Evolutionary conservation across 192 early-diverging fungal genomes (phyloP), one percentile per base, ranked within the genome.

Genomic region (Coemansia sp.): DNA sequence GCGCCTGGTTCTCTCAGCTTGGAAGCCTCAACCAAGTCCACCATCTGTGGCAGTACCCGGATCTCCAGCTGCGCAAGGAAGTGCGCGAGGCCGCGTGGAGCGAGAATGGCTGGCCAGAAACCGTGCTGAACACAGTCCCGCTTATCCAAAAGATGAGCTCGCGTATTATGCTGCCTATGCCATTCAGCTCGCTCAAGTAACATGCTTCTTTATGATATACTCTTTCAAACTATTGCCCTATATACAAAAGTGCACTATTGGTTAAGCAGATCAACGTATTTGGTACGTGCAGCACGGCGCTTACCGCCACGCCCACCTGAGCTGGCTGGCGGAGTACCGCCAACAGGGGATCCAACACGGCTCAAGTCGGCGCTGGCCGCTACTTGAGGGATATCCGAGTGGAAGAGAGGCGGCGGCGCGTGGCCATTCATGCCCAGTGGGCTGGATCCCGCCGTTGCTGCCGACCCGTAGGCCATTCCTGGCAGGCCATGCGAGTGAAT

Each of bases 1-100:
- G 96, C 15, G 96, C 95, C 5, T 98, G 96, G 96, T 98, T 98
- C 76, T 92, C 89, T 47, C 96, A 98, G 84, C 86, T 97, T 31
- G 95, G 95, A 24, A 76, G 87, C 20, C 78, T 98, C 47, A 94
- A 96, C 77, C 89, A 88, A 66, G 96, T 98, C 5, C 95, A 96
- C 76, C 96, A 98, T 65, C 89, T 95, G 85, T 95, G 94, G 94
- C 88, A 88, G 74, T 95, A 98, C 75, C 88, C 92, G 36, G 91
- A 95, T 70, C 83, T 98, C 40, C 90, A 95, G 73, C 88, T 88
- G 8, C 93, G 96, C 71, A 98, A 98, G 80, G 89, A 87, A 72
- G 92, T 92, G 43, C 89, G 96, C 63, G 96, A 98, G 80, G 86
- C 90, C 62, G 94, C 95, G 12, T 98, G 96, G 96, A 85, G 94